These are phyloP conservation scores for Salmacisia buchloeana DNA, from an alignment of 1,284 basidiomycete genomes.

Conservation along the genomic window DNA sequence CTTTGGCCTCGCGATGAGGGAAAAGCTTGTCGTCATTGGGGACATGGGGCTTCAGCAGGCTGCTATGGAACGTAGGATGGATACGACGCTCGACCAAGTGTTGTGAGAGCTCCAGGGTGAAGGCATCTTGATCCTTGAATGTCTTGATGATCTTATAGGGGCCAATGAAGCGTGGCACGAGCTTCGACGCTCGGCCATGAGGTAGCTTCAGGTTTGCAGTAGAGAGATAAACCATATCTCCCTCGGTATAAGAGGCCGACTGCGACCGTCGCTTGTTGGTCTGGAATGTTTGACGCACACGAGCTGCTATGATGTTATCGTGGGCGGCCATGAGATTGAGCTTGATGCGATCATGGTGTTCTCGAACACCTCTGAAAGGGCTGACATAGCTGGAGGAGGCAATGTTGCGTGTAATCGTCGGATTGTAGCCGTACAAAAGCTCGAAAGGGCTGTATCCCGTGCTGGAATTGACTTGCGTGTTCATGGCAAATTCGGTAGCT, in stretches of 20 bases:
- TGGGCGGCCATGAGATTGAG: conserved; percentile 1
- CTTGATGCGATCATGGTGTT: background rate
- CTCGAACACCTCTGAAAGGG: background rate
- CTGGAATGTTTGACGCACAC: background rate
- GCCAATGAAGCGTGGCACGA: background rate
- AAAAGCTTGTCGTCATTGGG: conserved; percentile 3
- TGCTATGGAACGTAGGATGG: background rate
- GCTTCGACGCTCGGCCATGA: background rate
- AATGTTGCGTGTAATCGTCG: too few species aligned
- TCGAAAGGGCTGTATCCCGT: conserved; percentile 8
- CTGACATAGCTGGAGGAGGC: background rate
- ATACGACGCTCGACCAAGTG: background rate
- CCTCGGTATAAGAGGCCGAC: background rate
- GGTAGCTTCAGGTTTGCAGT: conserved; percentile 1
- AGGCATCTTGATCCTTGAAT: background rate
- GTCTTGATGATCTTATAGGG: background rate
- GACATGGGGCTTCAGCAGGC: background rate
- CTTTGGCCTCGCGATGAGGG: background rate
- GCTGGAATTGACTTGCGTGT: conserved; percentile 6
- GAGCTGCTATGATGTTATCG: background rate
- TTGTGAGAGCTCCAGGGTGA: background rate
- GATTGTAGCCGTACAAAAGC: conserved; percentile 5
- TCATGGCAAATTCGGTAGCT: conserved; percentile 7
- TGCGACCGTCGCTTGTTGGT: background rate
- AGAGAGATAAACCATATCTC: background rate